Percentiles rank a stretch among this genome's conserved stretches.
These are phyloP conservation scores for Candida orba DNA, from an alignment of 805 yeast species.

Conservation along the genomic window DNA sequence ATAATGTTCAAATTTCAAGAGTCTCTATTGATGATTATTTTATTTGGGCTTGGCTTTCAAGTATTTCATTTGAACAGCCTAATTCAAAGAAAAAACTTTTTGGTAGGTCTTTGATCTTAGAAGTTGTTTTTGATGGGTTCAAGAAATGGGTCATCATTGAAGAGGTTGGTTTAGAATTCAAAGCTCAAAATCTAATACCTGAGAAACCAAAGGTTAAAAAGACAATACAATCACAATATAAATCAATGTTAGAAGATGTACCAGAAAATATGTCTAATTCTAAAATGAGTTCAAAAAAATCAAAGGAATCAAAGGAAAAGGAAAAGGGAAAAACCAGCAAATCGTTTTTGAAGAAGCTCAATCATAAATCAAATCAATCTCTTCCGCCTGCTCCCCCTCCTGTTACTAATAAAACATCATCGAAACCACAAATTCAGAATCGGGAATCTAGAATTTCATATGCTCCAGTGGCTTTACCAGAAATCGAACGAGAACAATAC, in stretches of 20 bases:
- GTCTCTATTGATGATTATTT: conserved; percentile 80
- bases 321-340: not conserved
- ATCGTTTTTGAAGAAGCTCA: not conserved
- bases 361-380: not conserved
- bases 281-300: conserved; percentile 1
- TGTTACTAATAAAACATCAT: not conserved
- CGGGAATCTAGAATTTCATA: conserved; percentile 7
- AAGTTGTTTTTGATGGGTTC: conserved; percentile 69
- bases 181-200: conserved; percentile 3
- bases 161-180: conserved; percentile 30
- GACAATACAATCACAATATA: conserved; percentile 16
- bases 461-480: conserved; percentile 21
- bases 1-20: conserved; percentile 38
- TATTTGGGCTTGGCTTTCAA: conserved; percentile 87
- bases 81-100: conserved; percentile 55
- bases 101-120: conserved; percentile 78
- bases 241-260: conserved; percentile 18
- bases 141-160: conserved; percentile 75
- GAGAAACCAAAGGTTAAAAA: conserved; percentile 16
- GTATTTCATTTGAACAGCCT: conserved; percentile 69
- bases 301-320: conserved; percentile 1
- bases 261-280: conserved; percentile 4
- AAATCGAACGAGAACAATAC: conserved; percentile 21
- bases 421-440: not conserved
- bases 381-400: not conserved